Conservation (phyloP, 108 stramenopile genomes). For the Nitzschia sp. region DNA sequence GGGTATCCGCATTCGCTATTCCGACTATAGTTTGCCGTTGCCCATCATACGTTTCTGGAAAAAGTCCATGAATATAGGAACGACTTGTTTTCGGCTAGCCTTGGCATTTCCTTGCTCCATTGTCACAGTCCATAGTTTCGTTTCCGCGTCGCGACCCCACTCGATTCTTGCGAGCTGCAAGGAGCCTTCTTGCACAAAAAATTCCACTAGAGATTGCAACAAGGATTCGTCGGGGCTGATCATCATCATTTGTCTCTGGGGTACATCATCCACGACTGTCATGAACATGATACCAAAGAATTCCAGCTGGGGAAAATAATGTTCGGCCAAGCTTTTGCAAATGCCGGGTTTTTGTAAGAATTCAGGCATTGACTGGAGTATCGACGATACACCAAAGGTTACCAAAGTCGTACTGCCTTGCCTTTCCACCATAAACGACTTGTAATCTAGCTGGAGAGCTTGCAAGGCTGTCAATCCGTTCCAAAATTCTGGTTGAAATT, state of each 20-base stretch:
- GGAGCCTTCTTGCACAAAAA: background rate
- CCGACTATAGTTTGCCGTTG: background rate
- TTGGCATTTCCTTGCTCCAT: conserved; percentile 66
- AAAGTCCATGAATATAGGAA: conserved; percentile 59
- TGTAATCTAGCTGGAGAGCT: conserved; percentile 75
- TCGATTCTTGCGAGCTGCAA: conserved; percentile 1
- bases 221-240: conserved; percentile 17
- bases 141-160: background rate
- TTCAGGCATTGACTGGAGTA: conserved; percentile 57
- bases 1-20: too few species aligned
- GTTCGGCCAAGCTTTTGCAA: conserved; percentile 19
- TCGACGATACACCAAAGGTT: conserved; percentile 67
- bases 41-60: background rate
- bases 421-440: conserved; percentile 43
- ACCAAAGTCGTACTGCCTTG: background rate
- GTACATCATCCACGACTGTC: conserved; percentile 29
- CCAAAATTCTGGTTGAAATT: conserved; percentile 80
- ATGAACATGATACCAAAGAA: conserved; percentile 60
- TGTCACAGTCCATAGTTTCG: conserved; percentile 20
- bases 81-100: conserved; percentile 81
- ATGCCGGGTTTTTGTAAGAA: conserved; percentile 13
- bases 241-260: conserved; percentile 23
- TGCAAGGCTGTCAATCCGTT: conserved; percentile 42
- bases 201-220: conserved; percentile 1
- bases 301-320: background rate